Evolutionary conservation across 2,329 filamentous ascomycete species (phyloP), one percentile per base, ranked within the genome.

Genomic region (Penicillium sp.): DNA sequence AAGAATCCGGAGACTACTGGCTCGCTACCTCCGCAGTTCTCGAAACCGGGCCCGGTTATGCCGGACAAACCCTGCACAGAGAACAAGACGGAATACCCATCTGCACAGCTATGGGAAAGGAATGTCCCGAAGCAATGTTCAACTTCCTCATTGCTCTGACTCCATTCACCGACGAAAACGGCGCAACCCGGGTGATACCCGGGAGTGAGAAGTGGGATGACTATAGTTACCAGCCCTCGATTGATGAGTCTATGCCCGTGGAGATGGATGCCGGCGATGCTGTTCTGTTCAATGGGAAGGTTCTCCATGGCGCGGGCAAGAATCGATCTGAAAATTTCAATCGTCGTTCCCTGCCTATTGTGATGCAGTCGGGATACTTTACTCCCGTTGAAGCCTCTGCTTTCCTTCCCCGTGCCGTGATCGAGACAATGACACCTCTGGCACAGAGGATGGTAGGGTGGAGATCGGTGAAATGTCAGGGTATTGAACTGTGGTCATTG

Each of bases 351-450:
- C 36, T 57, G 5, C 10, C 55, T 3, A 19, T 57, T 34, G 39
- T 18, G 10, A 35, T 50, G 19, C 44, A 49, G 29, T 23, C 44
- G 7, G 14, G 44, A 13, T 39, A 48, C 29, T 41, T 57, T 19
- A 57, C 49, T 32, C 44, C 54, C 7, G 30, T 34, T 32, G 54
- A 57, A 27, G 27, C 38, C 11, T 35, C n/a, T 6, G 7, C 18
- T 4, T 23, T n/a, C 14, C 16, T 56, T 9, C 35, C 43, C 4
- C 48, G 53, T 16, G 5, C 26, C 4, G n/a, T 49, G 5, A 36
- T 56, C 14, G 53, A 56, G 44, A 48, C 18, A 23, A 48, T 56
- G 53, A 56, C 53, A 4, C 53, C 53, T 19, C 53, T 48, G 42
- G 49, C 53, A 2, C 53, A 56, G 35, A 56, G 41, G 34, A 53